phyloP scores from a whole-genome alignment of 495 filamentous ascomycete genomes.

The Penicillium verhagenii region DNA sequence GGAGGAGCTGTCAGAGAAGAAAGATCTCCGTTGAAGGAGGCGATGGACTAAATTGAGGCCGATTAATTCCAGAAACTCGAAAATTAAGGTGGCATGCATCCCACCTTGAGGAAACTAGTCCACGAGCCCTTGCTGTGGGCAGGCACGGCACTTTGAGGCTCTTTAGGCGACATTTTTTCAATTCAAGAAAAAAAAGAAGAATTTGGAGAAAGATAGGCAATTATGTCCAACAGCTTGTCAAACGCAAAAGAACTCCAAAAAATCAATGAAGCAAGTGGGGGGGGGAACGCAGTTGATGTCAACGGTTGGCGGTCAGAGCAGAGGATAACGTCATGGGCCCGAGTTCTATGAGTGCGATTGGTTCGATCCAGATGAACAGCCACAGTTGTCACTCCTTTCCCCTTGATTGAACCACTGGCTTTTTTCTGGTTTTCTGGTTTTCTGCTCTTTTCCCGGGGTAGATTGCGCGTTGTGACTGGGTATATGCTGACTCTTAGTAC shows the following conservation, averaged over 20 bases:
- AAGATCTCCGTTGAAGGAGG: constrained; percentile 94
- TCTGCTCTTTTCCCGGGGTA: no score
- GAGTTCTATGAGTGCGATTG: not conserved
- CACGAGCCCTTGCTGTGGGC: constrained; percentile 50
- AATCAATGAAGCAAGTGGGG: constrained; percentile 1
- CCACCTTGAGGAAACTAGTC: constrained; percentile 55
- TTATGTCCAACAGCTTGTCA: not conserved
- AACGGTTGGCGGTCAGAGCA: constrained; percentile 26
- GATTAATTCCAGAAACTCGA: not conserved
- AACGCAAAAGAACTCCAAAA: constrained; percentile 5
- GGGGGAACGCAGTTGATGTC: not conserved
- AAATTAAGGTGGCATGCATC: not conserved
- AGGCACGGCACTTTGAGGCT: constrained; percentile 35
- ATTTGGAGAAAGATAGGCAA: not conserved
- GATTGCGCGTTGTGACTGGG: not conserved
- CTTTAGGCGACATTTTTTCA: constrained; percentile 32
- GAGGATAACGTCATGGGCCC: constrained; percentile 27
- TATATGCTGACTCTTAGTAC: not conserved
- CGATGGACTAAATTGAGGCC: constrained; percentile 65
- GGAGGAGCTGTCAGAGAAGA: constrained; percentile 91
- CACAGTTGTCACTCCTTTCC: constrained; percentile 4
- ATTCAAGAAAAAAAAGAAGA: not conserved
- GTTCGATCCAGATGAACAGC: constrained; percentile 18
- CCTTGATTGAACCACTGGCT: not conserved
- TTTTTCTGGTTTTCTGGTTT: no score